Percentiles rank a stretch among this genome's conserved stretches.
Conservation (phyloP, 73 alveolate genomes). For the Loxodes magnus region DNA sequence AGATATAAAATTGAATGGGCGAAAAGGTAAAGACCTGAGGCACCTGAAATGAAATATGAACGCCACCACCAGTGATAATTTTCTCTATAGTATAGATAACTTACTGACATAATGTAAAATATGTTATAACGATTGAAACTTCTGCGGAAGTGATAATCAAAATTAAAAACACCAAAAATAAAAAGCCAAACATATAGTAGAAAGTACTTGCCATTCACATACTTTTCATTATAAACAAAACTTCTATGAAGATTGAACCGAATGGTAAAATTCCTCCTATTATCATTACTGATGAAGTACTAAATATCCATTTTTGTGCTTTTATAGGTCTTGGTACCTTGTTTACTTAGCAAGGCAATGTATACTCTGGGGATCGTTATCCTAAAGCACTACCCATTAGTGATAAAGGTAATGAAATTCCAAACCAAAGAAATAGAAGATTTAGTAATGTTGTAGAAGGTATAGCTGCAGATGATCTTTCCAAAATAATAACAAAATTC, state of each 20-base stretch:
- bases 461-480: slow-evolving; percentile 26
- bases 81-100: slow-evolving; percentile 15
- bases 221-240: slow-evolving; percentile 5
- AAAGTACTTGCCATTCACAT: slow-evolving; percentile 15
- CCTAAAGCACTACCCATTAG: slow-evolving; percentile 24
- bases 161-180: slow-evolving; percentile 13
- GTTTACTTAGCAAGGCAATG: slow-evolving; percentile 17
- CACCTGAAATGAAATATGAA: slow-evolving; percentile 23
- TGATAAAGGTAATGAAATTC: slow-evolving; percentile 21
- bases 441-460: slow-evolving; percentile 14
- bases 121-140: slow-evolving; percentile 24
- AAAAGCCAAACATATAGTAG: slow-evolving; percentile 25
- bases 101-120: slow-evolving; percentile 7
- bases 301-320: not conserved
- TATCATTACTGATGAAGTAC: slow-evolving; percentile 7
- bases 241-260: slow-evolving; percentile 11
- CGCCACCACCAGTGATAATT: slow-evolving; percentile 41
- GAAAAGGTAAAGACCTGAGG: slow-evolving; percentile 29
- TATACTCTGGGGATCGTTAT: slow-evolving; percentile 4
- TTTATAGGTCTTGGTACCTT: slow-evolving; percentile 22
- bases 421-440: slow-evolving; percentile 20
- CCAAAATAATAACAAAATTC: slow-evolving; percentile 11
- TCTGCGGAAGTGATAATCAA: slow-evolving; percentile 27
- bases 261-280: slow-evolving; percentile 33
- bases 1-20: slow-evolving; percentile 20